These are phyloP conservation scores for Phytophthora hibernalis DNA, from an alignment of 352 stramenopile species.

Conservation along the genomic window DNA sequence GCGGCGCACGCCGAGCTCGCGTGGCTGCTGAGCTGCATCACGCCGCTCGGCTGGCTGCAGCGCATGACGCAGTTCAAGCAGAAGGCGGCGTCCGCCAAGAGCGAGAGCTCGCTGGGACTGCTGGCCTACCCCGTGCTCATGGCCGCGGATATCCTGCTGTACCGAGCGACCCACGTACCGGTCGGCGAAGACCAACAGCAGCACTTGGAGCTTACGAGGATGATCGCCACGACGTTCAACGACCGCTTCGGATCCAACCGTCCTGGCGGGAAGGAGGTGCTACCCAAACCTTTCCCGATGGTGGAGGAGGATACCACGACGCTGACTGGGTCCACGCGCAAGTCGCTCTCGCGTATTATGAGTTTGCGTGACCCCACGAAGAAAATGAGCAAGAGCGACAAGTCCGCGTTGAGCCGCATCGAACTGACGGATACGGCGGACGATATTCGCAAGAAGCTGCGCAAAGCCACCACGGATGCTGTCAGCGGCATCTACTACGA, in stretches of 20 bases:
- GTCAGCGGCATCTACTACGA: constrained; percentile 84
- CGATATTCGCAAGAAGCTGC: constrained; percentile 87
- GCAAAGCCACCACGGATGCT: constrained; percentile 90
- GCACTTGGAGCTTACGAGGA: constrained; percentile 98
- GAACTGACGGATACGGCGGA: constrained; percentile 91
- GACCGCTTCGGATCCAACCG: constrained; percentile 87
- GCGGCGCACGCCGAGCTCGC: constrained; percentile 94
- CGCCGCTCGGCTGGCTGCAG: constrained; percentile 97
- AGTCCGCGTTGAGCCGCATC: constrained; percentile 92
- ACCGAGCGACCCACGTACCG: constrained; percentile 96
- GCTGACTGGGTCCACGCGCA: constrained; percentile 16
- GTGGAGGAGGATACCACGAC: constrained; percentile 47
- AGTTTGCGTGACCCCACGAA: constrained; percentile 95
- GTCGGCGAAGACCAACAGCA: constrained; percentile 99
- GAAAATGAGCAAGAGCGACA: constrained; percentile 99
- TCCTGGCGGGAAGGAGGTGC: constrained; percentile 38
- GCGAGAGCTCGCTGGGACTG: constrained; percentile 90
- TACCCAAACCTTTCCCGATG: constrained; percentile 66
- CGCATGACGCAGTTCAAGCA: constrained; percentile 99
- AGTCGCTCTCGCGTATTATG: constrained; percentile 95
- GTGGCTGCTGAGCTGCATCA: constrained; percentile 98
- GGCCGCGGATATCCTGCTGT: constrained; percentile 99
- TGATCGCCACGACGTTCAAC: constrained; percentile 97
- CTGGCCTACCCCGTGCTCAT: constrained; percentile 99
- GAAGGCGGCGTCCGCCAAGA: constrained; percentile 90